phyloP scores from a whole-genome alignment of 78 protist genomes.

The Anaeramoeba flamelloides region DNA sequence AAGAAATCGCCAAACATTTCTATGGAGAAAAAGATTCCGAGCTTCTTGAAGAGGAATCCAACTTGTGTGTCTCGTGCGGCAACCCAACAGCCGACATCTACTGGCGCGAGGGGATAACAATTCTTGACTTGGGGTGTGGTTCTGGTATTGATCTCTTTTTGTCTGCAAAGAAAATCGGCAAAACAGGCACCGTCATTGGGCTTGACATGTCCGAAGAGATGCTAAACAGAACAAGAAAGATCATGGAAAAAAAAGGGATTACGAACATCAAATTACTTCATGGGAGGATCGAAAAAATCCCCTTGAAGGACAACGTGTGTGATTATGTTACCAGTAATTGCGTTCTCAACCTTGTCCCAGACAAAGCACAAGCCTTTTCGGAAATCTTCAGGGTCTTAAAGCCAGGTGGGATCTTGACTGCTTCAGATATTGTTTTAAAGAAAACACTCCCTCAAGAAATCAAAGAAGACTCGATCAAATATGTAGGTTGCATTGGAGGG shows the following conservation, averaged over 20 bases:
- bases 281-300: constrained; percentile 13
- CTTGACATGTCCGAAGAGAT: constrained; percentile 7
- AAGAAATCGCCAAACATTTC: too few relatives aligned
- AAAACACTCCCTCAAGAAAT: neutral
- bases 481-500: constrained; percentile 6
- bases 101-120: constrained; percentile 14
- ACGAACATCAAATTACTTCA: neutral
- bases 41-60: too few relatives aligned
- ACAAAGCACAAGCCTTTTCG: constrained; percentile 5
- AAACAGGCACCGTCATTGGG: constrained; percentile 10
- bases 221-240: neutral
- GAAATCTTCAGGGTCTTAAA: constrained; percentile 15
- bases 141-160: constrained; percentile 16
- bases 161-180: constrained; percentile 6
- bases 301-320: constrained; percentile 1
- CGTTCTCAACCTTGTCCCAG: constrained; percentile 20
- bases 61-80: constrained; percentile 3
- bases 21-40: too few relatives aligned
- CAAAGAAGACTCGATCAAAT: too few relatives aligned
- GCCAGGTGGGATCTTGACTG: constrained; percentile 17
- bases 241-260: neutral
- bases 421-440: neutral
- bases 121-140: constrained; percentile 20
- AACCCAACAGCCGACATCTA: too few relatives aligned
- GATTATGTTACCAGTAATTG: constrained; percentile 23